These are phyloP conservation scores for Scheffersomyces lignicola DNA, from an alignment of 1,139 yeast genomes.

Conservation along the genomic window DNA sequence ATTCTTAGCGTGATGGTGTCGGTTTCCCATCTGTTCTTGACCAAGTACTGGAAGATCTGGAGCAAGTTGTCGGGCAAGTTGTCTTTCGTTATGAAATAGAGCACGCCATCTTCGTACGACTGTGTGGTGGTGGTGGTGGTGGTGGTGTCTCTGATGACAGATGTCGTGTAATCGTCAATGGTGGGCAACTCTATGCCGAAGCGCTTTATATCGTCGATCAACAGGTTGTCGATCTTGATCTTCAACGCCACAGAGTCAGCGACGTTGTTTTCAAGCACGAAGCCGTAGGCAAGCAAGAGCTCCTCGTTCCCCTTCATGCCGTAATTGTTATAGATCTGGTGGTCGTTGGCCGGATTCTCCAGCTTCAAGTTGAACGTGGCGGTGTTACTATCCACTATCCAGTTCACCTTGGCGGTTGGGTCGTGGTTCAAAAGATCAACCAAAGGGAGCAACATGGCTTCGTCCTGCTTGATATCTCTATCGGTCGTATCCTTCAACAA, in stretches of 20 bases:
- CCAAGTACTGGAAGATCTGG: constrained; percentile 52
- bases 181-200: constrained; percentile 49
- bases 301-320: constrained; percentile 89
- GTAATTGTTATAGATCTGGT: constrained; percentile 72
- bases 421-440: constrained; percentile 78
- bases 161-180: constrained; percentile 47
- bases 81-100: constrained; percentile 40
- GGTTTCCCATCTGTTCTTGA: constrained; percentile 43
- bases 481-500: constrained; percentile 30
- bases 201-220: constrained; percentile 31
- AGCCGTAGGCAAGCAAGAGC: constrained; percentile 65
- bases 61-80: constrained; percentile 49
- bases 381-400: constrained; percentile 42
- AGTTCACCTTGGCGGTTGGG: constrained; percentile 59
- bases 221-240: constrained; percentile 45
- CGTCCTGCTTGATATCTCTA: constrained; percentile 30
- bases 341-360: constrained; percentile 24
- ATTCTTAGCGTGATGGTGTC: constrained; percentile 45
- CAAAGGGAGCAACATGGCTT: constrained; percentile 74
- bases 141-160: constrained; percentile 22
- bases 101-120: constrained; percentile 37
- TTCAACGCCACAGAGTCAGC: constrained; percentile 64
- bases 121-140: constrained; percentile 9
- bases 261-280: constrained; percentile 58
- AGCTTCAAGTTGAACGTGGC: constrained; percentile 31